Evolutionary conservation across 2,329 filamentous ascomycete genomes (phyloP).

Genomic region (Xylariaceae sp.): DNA sequence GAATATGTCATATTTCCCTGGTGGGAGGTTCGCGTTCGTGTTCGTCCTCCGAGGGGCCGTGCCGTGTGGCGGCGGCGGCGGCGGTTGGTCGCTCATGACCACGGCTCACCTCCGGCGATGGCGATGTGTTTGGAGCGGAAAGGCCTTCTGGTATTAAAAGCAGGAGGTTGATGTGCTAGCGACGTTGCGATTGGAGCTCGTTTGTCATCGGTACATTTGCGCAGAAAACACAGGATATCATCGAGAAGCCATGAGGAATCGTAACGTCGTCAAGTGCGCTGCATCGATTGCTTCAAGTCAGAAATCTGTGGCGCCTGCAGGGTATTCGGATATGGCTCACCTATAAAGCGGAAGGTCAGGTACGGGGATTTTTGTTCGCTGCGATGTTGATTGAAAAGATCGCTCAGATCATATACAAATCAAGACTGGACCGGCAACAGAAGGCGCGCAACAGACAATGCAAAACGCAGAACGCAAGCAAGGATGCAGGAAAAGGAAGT

Average conservation of each 20-base stretch:
- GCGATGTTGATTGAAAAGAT: neutral
- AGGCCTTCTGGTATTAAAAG: conserved; percentile 24
- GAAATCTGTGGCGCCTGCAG: too few species aligned
- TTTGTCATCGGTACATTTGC: conserved; percentile 1
- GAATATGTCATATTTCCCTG: conserved; percentile 95
- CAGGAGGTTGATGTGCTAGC: conserved; percentile 7
- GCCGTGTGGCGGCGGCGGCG: conserved; percentile 83
- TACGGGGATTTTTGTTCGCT: neutral
- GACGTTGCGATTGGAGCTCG: neutral
- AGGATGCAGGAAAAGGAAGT: neutral
- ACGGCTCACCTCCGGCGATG: conserved; percentile 53
- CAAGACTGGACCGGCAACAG: neutral
- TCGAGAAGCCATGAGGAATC: conserved; percentile 31
- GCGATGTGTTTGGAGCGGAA: neutral
- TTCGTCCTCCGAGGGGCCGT: conserved; percentile 64
- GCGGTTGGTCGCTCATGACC: conserved; percentile 50
- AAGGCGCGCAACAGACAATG: too few species aligned
- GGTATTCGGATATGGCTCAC: neutral
- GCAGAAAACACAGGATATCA: conserved; percentile 30
- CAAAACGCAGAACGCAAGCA: neutral
- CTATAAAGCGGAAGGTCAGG: neutral
- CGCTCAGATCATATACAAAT: neutral
- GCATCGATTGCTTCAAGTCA: conserved; percentile 1
- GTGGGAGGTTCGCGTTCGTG: conserved; percentile 57
- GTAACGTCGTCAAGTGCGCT: conserved; percentile 27